Conservation (phyloP, 2,329 filamentous ascomycete species). For the Aspergillus aculeatinus region DNA sequence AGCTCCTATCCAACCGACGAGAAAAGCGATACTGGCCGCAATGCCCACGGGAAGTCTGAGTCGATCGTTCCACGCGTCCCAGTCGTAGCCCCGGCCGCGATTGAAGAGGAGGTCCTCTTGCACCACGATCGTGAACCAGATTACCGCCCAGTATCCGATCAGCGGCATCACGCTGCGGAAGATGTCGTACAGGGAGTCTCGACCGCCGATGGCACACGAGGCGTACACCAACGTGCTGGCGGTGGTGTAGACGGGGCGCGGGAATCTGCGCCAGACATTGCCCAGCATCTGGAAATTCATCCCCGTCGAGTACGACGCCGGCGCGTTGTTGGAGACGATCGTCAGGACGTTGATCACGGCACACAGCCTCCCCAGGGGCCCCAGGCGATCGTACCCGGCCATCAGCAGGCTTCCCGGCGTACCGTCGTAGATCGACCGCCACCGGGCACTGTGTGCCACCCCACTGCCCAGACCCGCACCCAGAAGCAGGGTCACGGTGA, state of each 20-base stretch:
- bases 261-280: slow-evolving; percentile 37
- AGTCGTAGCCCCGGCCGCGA: slow-evolving; percentile 39
- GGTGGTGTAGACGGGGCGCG: slow-evolving; percentile 46
- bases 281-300: slow-evolving; percentile 48
- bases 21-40: slow-evolving; percentile 40
- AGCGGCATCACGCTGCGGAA: slow-evolving; percentile 48
- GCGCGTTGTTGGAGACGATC: slow-evolving; percentile 46
- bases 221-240: slow-evolving; percentile 44
- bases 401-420: slow-evolving; percentile 40
- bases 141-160: slow-evolving; percentile 49
- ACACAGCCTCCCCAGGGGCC: slow-evolving; percentile 46
- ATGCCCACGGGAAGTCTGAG: slow-evolving; percentile 42
- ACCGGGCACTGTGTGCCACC: slow-evolving; percentile 30
- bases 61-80: slow-evolving; percentile 42
- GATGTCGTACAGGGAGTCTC: slow-evolving; percentile 45
- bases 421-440: slow-evolving; percentile 21
- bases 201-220: slow-evolving; percentile 46
- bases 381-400: slow-evolving; percentile 40
- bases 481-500: slow-evolving; percentile 38
- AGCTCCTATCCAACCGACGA: slow-evolving; percentile 43
- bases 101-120: slow-evolving; percentile 47
- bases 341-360: slow-evolving; percentile 45
- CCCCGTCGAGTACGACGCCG: slow-evolving; percentile 46
- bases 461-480: slow-evolving; percentile 45
- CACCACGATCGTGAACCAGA: slow-evolving; percentile 44